Conservation (phyloP, 176 grass and related monocot species). For the Leersia perrieri region DNA sequence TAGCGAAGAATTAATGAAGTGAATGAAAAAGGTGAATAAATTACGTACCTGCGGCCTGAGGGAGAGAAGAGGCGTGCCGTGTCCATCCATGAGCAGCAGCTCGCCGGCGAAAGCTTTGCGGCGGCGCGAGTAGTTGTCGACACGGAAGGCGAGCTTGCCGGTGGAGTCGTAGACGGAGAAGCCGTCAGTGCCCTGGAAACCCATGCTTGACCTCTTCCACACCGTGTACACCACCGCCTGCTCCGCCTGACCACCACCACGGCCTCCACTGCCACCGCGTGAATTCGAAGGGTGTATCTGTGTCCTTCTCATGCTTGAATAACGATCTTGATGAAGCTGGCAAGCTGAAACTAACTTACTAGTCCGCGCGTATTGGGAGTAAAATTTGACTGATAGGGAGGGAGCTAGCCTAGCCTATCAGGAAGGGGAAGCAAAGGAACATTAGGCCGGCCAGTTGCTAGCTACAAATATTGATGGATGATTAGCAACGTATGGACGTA, state of each 20-base stretch:
- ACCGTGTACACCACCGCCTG: conserved; percentile 64
- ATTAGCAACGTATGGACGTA: neutral
- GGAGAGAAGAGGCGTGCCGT: conserved; percentile 49
- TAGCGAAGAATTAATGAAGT: neutral
- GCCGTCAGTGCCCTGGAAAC: conserved; percentile 88
- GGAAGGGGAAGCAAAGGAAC: no score
- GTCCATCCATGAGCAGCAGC: conserved; percentile 78
- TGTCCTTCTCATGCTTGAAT: conserved; percentile 47
- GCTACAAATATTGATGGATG: neutral
- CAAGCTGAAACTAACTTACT: neutral
- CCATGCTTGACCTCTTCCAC: conserved; percentile 97
- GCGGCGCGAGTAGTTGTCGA: conserved; percentile 80
- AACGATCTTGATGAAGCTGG: neutral
- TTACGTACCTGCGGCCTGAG: conserved; percentile 62
- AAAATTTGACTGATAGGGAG: no score
- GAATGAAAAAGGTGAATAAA: neutral
- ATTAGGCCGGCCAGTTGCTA: no score
- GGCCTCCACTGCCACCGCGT: neutral
- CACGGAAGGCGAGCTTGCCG: conserved; percentile 65
- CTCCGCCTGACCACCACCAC: neutral
- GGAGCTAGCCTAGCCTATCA: no score
- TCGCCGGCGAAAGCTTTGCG: conserved; percentile 62
- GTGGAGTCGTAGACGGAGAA: conserved; percentile 80
- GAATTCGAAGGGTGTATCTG: conserved; percentile 68
- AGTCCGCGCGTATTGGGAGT: no score